Evolutionary conservation across 441 rosid genomes (phyloP), one percentile per base, ranked within the genome.

Genomic region (Monsonia emarginata): DNA sequence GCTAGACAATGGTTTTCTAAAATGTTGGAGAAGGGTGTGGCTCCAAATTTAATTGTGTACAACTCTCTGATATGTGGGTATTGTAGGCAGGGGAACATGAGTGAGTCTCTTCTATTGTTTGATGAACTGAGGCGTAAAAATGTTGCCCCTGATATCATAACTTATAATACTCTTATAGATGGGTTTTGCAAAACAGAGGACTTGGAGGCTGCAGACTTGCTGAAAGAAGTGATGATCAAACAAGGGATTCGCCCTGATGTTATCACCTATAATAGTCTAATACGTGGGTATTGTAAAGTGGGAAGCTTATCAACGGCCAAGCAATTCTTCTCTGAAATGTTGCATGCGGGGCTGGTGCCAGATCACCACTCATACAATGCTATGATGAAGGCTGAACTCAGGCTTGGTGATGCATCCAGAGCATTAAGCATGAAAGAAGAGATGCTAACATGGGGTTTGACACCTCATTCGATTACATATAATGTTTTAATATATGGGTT

Each of bases 101-200:
- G 61, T 46, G 88, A 86, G 75, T 87, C 94, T 58, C 81, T 85
- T 71, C 76, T 73, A 68, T 66, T 89, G 82, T 81, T 87, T 64
- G 77, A 81, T 46, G 88, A 84, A 70, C 74, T 89, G 72, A 75
- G 77, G 64, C 66, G 13, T 42, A 68, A 70, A 62, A 72, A 75
- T 63, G 73, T 86, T n/a, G 27, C 40, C 74, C 88, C 90, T 36
- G 80, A 74, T 61, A 22, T 76, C 27, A 72, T 85, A 56, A 90
- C 95, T 0, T 90, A 81, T 72, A 88, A 86, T 73, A 84, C 85
- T 64, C 83, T 88, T 56, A 78, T 90, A 6, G 79, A 85, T 72
- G 90, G 96, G 61, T 73, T 83, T 71, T 88, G 95, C 79, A 77
- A 85, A 81, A 19, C 72, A 14, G 86, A 88, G 65, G 70, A 86